Conservation (phyloP, 2,329 filamentous ascomycete genomes). For the Fusarium piperis region DNA sequence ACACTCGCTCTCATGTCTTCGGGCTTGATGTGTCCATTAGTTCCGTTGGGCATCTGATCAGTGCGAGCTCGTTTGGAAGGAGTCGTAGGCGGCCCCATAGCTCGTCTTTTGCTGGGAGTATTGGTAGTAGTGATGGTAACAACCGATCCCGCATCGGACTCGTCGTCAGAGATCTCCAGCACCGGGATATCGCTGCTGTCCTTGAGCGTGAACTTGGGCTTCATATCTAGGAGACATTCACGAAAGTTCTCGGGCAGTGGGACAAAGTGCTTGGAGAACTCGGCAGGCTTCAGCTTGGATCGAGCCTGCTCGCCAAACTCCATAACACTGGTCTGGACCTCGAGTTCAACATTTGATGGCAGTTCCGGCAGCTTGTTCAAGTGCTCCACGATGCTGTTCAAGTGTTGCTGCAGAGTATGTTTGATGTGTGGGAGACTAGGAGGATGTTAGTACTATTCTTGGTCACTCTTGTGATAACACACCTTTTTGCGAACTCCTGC, state of each 20-base stretch:
- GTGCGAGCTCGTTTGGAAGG: conserved; percentile 49
- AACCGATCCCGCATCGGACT: conserved; percentile 47
- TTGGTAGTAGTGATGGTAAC: conserved; percentile 25
- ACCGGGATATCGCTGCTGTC: conserved; percentile 48
- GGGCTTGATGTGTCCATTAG: conserved; percentile 48
- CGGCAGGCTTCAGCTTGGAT: conserved; percentile 56
- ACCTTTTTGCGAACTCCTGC: conserved; percentile 64
- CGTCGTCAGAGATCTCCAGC: conserved; percentile 53
- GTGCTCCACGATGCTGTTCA: conserved; percentile 62
- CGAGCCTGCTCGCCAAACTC: conserved; percentile 64
- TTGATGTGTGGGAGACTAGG: conserved; percentile 62
- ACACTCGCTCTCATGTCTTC: conserved; percentile 48
- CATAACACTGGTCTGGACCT: conserved; percentile 68
- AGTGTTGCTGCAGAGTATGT: conserved; percentile 59
- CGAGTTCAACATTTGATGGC: conserved; percentile 72
- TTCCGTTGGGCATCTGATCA: conserved; percentile 22
- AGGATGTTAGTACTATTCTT: conserved; percentile 23
- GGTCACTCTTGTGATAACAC: conserved; percentile 15
- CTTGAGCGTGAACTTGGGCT: conserved; percentile 58
- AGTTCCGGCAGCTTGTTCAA: conserved; percentile 72
- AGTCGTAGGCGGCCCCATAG: conserved; percentile 41
- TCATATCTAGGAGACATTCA: conserved; percentile 55
- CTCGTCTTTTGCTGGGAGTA: conserved; percentile 45
- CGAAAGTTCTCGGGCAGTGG: conserved; percentile 62
- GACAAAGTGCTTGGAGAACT: conserved; percentile 58